These are phyloP conservation scores for Aristolochia fimbriata DNA, from an alignment of 164 flowering plant genomes.

Conservation along the genomic window DNA sequence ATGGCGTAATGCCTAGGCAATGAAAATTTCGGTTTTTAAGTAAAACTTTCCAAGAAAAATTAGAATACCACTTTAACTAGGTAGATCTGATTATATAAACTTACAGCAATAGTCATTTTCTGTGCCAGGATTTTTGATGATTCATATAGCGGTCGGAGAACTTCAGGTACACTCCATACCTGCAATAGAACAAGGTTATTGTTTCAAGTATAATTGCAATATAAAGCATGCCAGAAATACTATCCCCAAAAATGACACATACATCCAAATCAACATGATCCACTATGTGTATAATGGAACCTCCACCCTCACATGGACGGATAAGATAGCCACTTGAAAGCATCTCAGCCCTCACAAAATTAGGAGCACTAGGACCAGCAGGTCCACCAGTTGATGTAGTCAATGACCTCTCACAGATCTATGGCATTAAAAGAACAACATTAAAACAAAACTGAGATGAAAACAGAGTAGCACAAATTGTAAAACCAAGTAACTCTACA, in stretches of 20 bases:
- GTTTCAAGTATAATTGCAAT: neutral
- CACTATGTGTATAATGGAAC: slow-evolving; percentile 76
- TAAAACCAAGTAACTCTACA: neutral
- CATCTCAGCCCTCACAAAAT: slow-evolving; percentile 64
- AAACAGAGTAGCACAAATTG: neutral
- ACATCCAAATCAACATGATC: slow-evolving; percentile 83
- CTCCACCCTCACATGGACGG: slow-evolving; percentile 86
- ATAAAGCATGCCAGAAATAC: neutral
- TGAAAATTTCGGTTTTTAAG: neutral
- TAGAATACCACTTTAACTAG: too few species aligned
- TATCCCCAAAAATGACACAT: slow-evolving; percentile 1
- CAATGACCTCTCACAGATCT: slow-evolving; percentile 83
- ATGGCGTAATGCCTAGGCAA: slow-evolving; percentile 56
- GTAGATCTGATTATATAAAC: neutral
- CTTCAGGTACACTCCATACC: slow-evolving; percentile 75
- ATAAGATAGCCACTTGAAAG: slow-evolving; percentile 75
- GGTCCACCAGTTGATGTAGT: slow-evolving; percentile 68
- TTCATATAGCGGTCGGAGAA: slow-evolving; percentile 71
- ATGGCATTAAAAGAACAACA: slow-evolving; percentile 3
- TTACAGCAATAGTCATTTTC: slow-evolving; percentile 70
- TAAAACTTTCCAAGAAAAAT: neutral
- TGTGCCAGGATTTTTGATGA: slow-evolving; percentile 76
- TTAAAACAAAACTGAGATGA: neutral
- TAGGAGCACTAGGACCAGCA: slow-evolving; percentile 40
- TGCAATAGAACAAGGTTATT: slow-evolving; percentile 1